Evolutionary conservation across 2,329 filamentous ascomycete genomes (phyloP), one percentile per base, ranked within the genome.

Genomic region (Simplicillium aogashimaense): DNA sequence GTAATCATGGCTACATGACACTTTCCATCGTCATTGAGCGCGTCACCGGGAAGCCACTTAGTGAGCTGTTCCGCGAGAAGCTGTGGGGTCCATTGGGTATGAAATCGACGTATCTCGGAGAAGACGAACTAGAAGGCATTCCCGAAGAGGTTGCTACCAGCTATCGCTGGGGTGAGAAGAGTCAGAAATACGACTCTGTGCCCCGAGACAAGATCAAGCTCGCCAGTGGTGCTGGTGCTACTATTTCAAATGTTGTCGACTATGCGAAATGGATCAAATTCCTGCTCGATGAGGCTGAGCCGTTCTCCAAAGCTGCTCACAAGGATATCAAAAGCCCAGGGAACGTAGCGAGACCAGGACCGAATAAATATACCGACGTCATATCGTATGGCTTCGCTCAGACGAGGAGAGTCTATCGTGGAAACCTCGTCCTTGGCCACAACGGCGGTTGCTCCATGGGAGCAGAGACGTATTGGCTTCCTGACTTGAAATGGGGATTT

Each of bases 201-300:
- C 51, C 64, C 7, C 45, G 51, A 20, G 35, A n/a, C 16, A 29
- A 37, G 35, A 37, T 20, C 16, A 29, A 29, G 37, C 55, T 48
- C 50, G 47, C 52, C 35, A 56, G 53, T 43, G 60, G 60, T 15
- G 59, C 60, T 3, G 60, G 59, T 3, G 50, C 50, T 20, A 43
- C 59, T 36, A 50, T 70, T 20, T 63, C 61, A 14, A 65, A 59
- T 37, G 67, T 69, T 3, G 42, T 55, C n/a, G 69, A 72, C 50
- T 70, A 70, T 46, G 50, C 59, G 4, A 62, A 58, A 46, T 75
- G 69, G 69, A 45, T 73, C 3, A 53, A 55, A 11, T 63, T 61
- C 12, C 51, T 71, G 25, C 53, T 74, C 35, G 47, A 56, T 17
- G 37, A 38, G 15, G 17, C 28, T 10, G 29, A 38, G 28, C 37